Conservation (phyloP, 1,284 basidiomycete genomes). For the Cutaneotrichosporon sp. region DNA sequence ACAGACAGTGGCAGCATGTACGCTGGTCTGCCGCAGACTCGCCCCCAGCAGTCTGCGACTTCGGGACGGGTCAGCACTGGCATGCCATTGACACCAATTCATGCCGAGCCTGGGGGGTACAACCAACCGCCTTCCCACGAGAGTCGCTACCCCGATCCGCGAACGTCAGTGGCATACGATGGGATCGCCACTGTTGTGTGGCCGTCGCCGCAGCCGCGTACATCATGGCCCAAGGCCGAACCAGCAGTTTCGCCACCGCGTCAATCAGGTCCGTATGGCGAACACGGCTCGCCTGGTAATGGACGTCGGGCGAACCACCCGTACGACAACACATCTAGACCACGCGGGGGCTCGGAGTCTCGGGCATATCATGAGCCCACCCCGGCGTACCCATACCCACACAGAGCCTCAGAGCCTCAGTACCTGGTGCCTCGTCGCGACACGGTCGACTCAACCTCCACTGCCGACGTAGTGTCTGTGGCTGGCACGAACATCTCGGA, state of each 20-base stretch:
- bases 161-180: slow-evolving; percentile 1
- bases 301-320: too few relatives aligned
- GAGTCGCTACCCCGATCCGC: slow-evolving; percentile 30
- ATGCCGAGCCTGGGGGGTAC: background rate
- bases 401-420: background rate
- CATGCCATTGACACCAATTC: background rate
- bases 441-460: slow-evolving; percentile 3
- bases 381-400: background rate
- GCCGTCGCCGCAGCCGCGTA: slow-evolving; percentile 28
- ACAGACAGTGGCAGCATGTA: background rate
- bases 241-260: background rate
- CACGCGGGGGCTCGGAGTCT: slow-evolving; percentile 27
- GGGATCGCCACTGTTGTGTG: slow-evolving; percentile 28
- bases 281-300: background rate
- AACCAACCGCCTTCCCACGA: slow-evolving; percentile 8
- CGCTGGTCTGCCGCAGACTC: background rate
- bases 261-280: background rate
- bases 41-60: too few relatives aligned
- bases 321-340: background rate
- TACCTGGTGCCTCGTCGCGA: background rate
- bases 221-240: slow-evolving; percentile 3
- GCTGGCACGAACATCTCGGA: slow-evolving; percentile 24
- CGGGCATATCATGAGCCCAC: background rate
- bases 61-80: background rate
- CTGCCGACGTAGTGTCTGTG: background rate